Evolutionary conservation across 345 rosid genomes (phyloP), one percentile per base, ranked within the genome.

Genomic region (Citrus cavaleriei): DNA sequence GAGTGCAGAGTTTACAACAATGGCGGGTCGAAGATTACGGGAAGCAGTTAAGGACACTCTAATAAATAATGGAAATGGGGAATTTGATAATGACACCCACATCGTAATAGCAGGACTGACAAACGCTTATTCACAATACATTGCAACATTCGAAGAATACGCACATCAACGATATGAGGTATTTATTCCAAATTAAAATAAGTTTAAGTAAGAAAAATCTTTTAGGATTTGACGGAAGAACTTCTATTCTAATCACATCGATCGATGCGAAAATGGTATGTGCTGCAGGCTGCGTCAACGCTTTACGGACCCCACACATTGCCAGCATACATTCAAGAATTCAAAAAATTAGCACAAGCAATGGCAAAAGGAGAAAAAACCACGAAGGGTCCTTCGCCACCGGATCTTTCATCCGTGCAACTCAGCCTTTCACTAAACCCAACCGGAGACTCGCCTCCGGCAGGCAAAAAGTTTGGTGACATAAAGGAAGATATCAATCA

Each of bases 231-330:
- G 60, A 70, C 6, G 57, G 0, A 14, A 70, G 0, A 30, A 51
- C 10, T 3, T 21, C 40, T 27, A 46, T 46, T 46, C 51, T 46
- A 46, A 12, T 13, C 51, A 46, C 51, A 13, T 13, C 51, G 18
- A 13, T 46, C 18, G 18, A 46, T 46, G 18, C 0, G 18, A 46
- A 38, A 30, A 30, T 46, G 18, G 13, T 13, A 46, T 13, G 5
- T 46, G 51, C 18, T 84, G 78, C 86, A 91, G 89, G 91, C 86
- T 51, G 92, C 94, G 68, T 87, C 94, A 1, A 91, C 94, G 8
- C 87, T 91, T 27, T 91, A 91, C 22, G 94, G 91, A 22, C 94
- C 94, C 38, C 81, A 86, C 70, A 91, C 92, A 4, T 58, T 91
- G 73, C 82, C 86, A 7, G 91, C 92, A 63, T 91, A 87, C 72